Evolutionary conservation across 2,329 filamentous ascomycete species (phyloP), one percentile per base, ranked within the genome.

Genomic region (Phyllosticta citriasiana): DNA sequence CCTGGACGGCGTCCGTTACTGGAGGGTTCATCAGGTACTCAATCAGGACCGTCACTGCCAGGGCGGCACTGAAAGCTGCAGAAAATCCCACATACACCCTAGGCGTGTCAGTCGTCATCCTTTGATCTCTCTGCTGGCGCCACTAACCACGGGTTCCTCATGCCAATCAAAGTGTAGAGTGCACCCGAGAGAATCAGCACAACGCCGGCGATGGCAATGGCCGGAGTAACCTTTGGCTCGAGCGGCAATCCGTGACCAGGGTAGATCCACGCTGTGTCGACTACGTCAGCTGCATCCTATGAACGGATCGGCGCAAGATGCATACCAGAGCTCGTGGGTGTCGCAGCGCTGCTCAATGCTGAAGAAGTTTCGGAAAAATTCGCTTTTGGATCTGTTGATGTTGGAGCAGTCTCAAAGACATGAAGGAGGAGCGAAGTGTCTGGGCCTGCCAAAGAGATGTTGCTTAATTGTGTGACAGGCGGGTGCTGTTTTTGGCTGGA

Each of bases 1-100:
- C 93, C 74, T 97, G 91, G 2, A 94, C 78, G 0, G 84, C 88
- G 71, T 88, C 77, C 63, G 81, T 84, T 50, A 96, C 82, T 0
- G 91, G 91, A 0, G 86, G 82, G 60, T 81, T 87, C 88, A 95
- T 94, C 50, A 97, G 87, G 71, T 97, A 97, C 53, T 96, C 74
- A 60, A 97, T 90, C 24, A 97, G 78, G 2, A 96, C 88, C 0
- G 88, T 84, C 12, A 94, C 86, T 16, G 88, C 85, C 40, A 97
- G 76, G 53, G 86, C 83, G 24, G 84, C 80, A 26, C 94, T 78
- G 67, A 88, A 92, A 4, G 84, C 88, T 0, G 87, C 84, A 14
- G 91, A 94, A 62, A 96, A 40, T 14, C 53, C 58, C 26, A 74
- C 66, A 53, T 74, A 71, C n/a, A 74, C 65, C 72, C 72, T 74